Base-by-base conservation (phyloP, 306 rosid species). In the Acmispon strigosus region DNA sequence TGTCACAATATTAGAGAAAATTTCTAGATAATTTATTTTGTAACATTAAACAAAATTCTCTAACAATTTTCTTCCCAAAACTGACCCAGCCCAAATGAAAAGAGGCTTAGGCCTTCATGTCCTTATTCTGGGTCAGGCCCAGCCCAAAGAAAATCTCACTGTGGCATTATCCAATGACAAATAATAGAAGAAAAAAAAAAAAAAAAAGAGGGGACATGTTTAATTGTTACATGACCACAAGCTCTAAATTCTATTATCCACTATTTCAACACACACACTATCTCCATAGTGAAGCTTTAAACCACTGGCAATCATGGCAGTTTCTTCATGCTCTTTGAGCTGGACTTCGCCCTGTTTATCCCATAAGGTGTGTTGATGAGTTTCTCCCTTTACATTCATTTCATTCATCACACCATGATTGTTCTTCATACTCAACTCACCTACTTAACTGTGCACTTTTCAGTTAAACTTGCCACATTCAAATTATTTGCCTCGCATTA, bases 281-380 rank as follows among this genome's bases (percentile, higher is more conserved):
- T 58, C 75, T 80, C 84, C 75, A 42, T 50, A 80, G 65, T 77
- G 37, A 76, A 66, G 60, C 80, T 72, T 75, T 70, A 59, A 64
- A 57, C 60, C 60, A 44, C 34, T 13, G 14, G 78, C 79, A 82
- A 71, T 32, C 9, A 90, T 94, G 96, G 92, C 80, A 37, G 79
- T 82, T 13, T 88, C 96, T 72, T 86, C 96, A 1, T 79, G 86
- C 68, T 85, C 93, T 62, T 15, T 80, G 15, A 81, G 45, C 64
- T 89, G 86, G 88, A 73, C 76, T 62, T 89, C 96, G 7, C 76
- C 89, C 48, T 61, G 77, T 32, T 65, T 79, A 14, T 76, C 83
- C 52, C 86, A 75, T 52, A 90, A 90, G 96, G 98, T 93, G 16
- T 62, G 73, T 47, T 13, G 0, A 22, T 27, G 0, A 15, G 3